Base-by-base conservation (phyloP, 495 filamentous ascomycete species). In the Neurospora sp. region DNA sequence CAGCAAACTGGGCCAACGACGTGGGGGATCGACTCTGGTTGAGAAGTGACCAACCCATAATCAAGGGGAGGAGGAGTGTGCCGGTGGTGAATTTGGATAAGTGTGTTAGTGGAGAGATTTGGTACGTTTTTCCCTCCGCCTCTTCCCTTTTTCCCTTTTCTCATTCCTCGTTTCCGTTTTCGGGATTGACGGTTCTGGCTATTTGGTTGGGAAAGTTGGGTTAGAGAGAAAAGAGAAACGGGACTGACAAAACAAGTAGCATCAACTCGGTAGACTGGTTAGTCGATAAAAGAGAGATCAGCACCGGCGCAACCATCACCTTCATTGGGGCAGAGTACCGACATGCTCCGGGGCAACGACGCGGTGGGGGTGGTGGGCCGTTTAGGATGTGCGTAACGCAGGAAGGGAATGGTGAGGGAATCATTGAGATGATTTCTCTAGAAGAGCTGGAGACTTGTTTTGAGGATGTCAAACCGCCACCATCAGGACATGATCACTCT, bases 1-100 rank as follows among this genome's bases (percentile, higher is more conserved):
- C 20, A 27, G 42, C 31, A 3, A 68, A 53, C 42, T 69, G 53
- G 42, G n/a, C 27, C 16, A 76, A 65, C 40, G 31, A 73, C 22
- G 38, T 27, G 3, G 76, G 72, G 1, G 74, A 77, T 31, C 45
- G 69, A 22, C 16, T 76, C 20, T 77, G 76, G 76, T 12, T 77
- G 38, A 39, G 72, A 9, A 72, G 48, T n/a, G 76, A 77, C 31
- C 73, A 70, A 48, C 73, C 75, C 0, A 45, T 76, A 1, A 10
- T 69, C 9, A 10, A 22, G 14, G 74, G 74, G 1, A 39, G 71
- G 12, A 68, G 53, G 35, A 72, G 31, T 6, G 65, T 59, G 8
- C 75, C 75, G 9, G 42, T 75, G 31, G 70, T 75, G 39, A 75
- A 77, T 48, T 37, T 77, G 35, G 53, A 42, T 7, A 10, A 69